A percentile compares a stretch with the other conserved stretches of the same genome.
phyloP scores from a whole-genome alignment of 441 rosid species.

The Pelargonium citronellum region DNA sequence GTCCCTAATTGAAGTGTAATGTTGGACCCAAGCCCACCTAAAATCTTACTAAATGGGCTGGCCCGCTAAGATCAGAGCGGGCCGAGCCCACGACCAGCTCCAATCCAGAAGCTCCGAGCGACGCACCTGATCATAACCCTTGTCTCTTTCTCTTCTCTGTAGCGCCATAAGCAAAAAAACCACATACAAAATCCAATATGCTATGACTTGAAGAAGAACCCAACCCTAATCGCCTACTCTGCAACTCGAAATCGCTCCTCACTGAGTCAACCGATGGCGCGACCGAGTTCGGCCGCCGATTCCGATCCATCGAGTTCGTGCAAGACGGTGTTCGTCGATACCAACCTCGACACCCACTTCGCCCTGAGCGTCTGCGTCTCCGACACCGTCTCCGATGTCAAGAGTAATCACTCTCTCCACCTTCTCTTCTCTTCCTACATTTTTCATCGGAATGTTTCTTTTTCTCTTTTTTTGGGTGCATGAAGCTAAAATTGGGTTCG shows the following conservation, averaged over 20 bases:
- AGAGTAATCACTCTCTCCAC: neutral
- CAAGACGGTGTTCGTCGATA: neutral
- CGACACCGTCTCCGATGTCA: conserved; percentile 1
- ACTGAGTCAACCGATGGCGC: neutral
- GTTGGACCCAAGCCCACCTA: too few relatives aligned
- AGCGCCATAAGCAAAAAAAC: neutral
- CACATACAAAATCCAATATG: neutral
- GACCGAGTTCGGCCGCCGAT: neutral
- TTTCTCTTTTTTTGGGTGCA: neutral
- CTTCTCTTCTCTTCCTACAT: neutral
- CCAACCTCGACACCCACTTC: conserved; percentile 3
- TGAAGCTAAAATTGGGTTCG: neutral
- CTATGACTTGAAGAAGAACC: neutral
- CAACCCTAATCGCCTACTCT: neutral
- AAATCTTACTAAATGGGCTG: too few relatives aligned
- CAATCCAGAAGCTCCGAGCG: too few relatives aligned
- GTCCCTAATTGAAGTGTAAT: too few relatives aligned
- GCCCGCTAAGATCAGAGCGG: too few relatives aligned
- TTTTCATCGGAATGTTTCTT: neutral
- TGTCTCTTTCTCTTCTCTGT: neutral
- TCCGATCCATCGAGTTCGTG: neutral
- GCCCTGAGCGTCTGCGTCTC: neutral
- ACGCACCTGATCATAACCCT: neutral
- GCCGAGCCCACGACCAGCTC: too few relatives aligned
- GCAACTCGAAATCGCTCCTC: neutral